Evolutionary conservation across 2,329 filamentous ascomycete genomes (phyloP).

Genomic region (Alternaria conjuncta): DNA sequence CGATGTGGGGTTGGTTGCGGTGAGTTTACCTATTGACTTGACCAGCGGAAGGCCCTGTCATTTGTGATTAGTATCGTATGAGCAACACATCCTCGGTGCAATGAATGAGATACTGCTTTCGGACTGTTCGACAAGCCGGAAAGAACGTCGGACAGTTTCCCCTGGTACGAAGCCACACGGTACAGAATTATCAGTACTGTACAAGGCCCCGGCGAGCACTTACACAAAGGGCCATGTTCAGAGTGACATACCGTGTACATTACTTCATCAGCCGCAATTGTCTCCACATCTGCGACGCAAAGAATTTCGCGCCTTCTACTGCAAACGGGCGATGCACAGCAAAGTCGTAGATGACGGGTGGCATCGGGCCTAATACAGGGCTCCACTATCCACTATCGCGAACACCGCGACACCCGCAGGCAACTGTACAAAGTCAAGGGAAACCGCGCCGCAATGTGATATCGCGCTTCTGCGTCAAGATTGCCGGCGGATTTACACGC

Average conservation of each 20-base stretch:
- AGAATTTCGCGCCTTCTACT: conserved; percentile 6
- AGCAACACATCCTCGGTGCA: not conserved
- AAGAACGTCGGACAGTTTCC: not conserved
- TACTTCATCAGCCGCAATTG: not conserved
- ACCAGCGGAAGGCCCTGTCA: not conserved
- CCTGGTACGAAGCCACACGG: not conserved
- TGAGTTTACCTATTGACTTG: not conserved
- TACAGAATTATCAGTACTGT: not conserved
- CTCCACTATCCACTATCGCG: conserved; percentile 2
- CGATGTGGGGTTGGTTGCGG: not conserved
- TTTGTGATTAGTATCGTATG: not conserved
- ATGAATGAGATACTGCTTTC: not conserved
- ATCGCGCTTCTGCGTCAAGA: not conserved
- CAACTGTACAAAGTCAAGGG: not conserved
- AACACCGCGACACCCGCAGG: not conserved
- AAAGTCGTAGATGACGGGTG: not conserved
- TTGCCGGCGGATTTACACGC: not conserved
- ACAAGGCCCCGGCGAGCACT: not conserved
- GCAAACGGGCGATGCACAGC: not conserved
- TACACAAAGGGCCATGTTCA: not conserved
- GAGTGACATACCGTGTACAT: not conserved
- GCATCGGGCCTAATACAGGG: not conserved
- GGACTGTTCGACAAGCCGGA: not conserved
- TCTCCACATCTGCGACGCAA: not conserved
- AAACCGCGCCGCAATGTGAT: not conserved